These are phyloP conservation scores for Coleophoma crateriformis DNA, from an alignment of 2,329 filamentous ascomycete genomes.

Conservation along the genomic window DNA sequence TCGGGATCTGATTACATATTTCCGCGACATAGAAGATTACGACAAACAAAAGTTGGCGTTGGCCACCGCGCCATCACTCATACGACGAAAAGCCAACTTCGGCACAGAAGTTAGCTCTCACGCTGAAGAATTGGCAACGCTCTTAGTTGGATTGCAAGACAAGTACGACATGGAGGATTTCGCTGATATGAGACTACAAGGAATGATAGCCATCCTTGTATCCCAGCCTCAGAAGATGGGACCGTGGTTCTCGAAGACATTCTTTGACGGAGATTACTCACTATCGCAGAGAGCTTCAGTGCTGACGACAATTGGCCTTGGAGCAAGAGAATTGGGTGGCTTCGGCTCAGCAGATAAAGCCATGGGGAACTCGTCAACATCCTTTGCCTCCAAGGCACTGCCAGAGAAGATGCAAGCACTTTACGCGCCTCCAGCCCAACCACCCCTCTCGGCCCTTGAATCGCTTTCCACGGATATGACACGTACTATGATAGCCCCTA, in stretches of 20 bases:
- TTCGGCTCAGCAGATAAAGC: conserved; percentile 42
- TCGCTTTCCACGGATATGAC: conserved; percentile 63
- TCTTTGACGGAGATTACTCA: conserved; percentile 90
- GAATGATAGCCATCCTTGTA: conserved; percentile 75
- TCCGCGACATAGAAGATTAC: conserved; percentile 77
- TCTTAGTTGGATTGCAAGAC: conserved; percentile 77
- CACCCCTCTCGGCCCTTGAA: conserved; percentile 41
- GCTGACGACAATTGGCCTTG: conserved; percentile 75
- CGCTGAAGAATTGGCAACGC: conserved; percentile 70
- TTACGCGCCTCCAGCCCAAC: conserved; percentile 44
- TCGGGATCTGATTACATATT: conserved; percentile 71
- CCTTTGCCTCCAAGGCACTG: conserved; percentile 78
- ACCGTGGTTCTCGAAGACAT: conserved; percentile 76
- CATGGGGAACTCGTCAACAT: conserved; percentile 22
- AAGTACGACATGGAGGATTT: conserved; percentile 80
- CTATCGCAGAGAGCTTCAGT: conserved; percentile 77
- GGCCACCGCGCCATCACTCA: conserved; percentile 69
- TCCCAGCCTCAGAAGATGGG: conserved; percentile 73
- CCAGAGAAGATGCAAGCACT: conserved; percentile 68
- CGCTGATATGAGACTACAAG: conserved; percentile 67
- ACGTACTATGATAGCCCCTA: conserved; percentile 68
- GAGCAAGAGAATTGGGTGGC: conserved; percentile 79
- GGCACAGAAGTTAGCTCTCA: conserved; percentile 86
- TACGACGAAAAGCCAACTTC: conserved; percentile 82
- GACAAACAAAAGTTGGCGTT: conserved; percentile 80